Conservation (phyloP, 1,284 basidiomycete genomes). For the Earliella scabrosa region DNA sequence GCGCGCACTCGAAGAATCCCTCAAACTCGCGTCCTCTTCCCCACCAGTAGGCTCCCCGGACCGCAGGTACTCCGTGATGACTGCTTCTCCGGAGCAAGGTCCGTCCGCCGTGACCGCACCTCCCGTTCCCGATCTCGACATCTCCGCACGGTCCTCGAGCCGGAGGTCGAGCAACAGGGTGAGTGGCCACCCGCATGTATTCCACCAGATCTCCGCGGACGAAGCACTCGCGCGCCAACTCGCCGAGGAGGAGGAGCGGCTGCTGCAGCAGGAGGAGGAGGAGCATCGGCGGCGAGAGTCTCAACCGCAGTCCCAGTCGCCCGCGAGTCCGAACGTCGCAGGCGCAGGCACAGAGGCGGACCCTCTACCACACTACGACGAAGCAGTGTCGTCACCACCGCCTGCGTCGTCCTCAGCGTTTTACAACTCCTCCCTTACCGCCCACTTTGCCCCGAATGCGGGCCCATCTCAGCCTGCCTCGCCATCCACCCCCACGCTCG, state of each 20-base stretch:
- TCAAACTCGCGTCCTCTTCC: conserved; percentile 29
- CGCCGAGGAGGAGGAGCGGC: conserved; percentile 37
- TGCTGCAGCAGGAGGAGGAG: conserved; percentile 15
- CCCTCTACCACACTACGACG: conserved; percentile 23
- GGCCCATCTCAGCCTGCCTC: conserved; percentile 1
- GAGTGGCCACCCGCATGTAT: conserved; percentile 4
- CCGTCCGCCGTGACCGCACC: conserved; percentile 3
- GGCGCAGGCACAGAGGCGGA: background rate
- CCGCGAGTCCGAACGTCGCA: background rate
- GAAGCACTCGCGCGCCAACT: conserved; percentile 39
- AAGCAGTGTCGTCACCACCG: conserved; percentile 13
- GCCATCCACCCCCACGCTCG: conserved; percentile 2
- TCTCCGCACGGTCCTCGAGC: background rate
- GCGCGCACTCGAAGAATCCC: conserved; percentile 65
- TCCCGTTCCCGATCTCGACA: conserved; percentile 7
- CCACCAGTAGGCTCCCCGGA: background rate
- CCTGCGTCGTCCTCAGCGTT: conserved; percentile 10
- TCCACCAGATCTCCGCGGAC: conserved; percentile 39
- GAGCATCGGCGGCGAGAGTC: background rate
- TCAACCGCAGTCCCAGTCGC: background rate
- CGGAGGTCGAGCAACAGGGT: background rate
- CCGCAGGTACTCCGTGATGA: conserved; percentile 9
- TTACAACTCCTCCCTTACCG: conserved; percentile 6
- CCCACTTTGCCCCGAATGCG: background rate
- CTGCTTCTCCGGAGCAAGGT: conserved; percentile 19